phyloP scores from a whole-genome alignment of 1,284 basidiomycete genomes.

The Moesziomyces parantarcticus region DNA sequence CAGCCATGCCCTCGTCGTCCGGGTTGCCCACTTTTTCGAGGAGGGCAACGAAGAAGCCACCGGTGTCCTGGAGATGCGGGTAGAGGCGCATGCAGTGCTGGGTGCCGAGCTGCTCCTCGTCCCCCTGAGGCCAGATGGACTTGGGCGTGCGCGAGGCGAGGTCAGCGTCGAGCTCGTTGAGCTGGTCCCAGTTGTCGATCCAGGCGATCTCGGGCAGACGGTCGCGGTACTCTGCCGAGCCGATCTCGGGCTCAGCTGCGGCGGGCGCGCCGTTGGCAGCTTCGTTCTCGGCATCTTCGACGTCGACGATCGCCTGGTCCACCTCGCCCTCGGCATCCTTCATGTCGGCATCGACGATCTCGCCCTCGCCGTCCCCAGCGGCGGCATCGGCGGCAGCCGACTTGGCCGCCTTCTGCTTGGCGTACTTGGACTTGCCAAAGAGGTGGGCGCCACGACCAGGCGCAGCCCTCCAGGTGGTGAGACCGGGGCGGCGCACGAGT shows the following conservation, averaged over 20 bases:
- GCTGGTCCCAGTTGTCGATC: constrained; percentile 60
- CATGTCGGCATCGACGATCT: constrained; percentile 33
- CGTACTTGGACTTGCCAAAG: constrained; percentile 47
- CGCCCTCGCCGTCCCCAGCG: constrained; percentile 22
- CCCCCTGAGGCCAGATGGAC: constrained; percentile 65
- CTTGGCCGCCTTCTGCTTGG: constrained; percentile 32
- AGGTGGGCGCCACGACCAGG: constrained; percentile 60
- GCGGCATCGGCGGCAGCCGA: constrained; percentile 21
- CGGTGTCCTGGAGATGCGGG: constrained; percentile 95
- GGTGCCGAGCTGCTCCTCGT: constrained; percentile 56
- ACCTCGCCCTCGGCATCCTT: constrained; percentile 44
- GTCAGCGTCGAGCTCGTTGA: constrained; percentile 56
- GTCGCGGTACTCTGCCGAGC: constrained; percentile 46
- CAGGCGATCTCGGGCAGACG: constrained; percentile 58
- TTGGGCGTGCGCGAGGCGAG: constrained; percentile 55
- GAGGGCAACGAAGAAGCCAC: constrained; percentile 96
- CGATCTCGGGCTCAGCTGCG: constrained; percentile 32
- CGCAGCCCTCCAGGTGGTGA: constrained; percentile 63
- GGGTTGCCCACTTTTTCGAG: constrained; percentile 73
- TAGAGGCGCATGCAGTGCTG: constrained; percentile 71
- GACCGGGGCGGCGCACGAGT: constrained; percentile 74
- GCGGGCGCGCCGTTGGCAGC: constrained; percentile 10
- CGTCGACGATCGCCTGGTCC: constrained; percentile 18
- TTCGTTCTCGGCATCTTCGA: constrained; percentile 1
- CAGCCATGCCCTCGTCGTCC: constrained; percentile 60